phyloP scores from a whole-genome alignment of 179 eudicot species.

The Beta corolliflora region DNA sequence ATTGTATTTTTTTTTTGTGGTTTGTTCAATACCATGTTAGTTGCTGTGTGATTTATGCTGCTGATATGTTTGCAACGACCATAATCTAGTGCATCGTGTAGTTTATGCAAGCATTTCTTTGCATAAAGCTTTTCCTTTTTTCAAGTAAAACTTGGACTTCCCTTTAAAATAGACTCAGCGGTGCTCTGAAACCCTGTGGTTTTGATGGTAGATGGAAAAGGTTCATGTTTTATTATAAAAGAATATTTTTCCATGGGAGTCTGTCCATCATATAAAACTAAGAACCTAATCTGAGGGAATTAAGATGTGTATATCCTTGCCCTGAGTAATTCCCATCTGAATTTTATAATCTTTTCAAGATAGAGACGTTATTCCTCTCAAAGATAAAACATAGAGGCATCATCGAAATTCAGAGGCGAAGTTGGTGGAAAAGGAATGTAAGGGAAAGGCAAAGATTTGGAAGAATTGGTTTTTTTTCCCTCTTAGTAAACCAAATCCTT shows the following conservation, averaged over 20 bases:
- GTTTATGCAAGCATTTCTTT: neutral
- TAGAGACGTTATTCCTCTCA: no score
- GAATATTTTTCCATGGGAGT: neutral
- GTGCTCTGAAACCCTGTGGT: neutral
- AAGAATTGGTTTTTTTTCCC: no score
- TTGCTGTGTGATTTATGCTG: neutral
- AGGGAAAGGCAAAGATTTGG: no score
- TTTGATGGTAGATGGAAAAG: neutral
- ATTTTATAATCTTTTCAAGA: no score
- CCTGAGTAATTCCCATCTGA: neutral
- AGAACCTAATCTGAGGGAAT: neutral
- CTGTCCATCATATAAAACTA: neutral
- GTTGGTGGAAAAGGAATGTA: no score
- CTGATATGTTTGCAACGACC: no score
- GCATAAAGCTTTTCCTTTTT: neutral
- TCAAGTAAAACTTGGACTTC: neutral
- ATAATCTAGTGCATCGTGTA: neutral
- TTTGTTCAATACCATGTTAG: no score
- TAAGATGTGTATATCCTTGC: neutral
- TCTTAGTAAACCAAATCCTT: no score
- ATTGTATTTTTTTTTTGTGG: neutral
- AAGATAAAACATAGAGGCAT: neutral
- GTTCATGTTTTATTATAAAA: neutral
- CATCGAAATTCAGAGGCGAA: neutral
- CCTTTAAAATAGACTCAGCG: constrained; percentile 1